Evolutionary conservation across 2,329 filamentous ascomycete species (phyloP), one percentile per base, ranked within the genome.

Genomic region (Colletotrichum sojae): DNA sequence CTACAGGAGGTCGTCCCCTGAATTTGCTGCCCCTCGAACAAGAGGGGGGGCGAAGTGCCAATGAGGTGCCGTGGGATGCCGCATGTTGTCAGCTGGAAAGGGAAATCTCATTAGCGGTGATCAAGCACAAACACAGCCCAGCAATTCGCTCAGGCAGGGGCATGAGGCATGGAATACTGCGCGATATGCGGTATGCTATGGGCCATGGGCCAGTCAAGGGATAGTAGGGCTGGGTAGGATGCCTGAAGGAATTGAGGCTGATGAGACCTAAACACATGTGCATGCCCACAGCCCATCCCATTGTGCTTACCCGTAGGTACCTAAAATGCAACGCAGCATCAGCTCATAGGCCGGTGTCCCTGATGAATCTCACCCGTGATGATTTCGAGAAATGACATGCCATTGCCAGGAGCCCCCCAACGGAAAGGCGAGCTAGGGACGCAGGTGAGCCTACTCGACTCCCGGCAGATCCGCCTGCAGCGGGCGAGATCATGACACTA

Each of bases 401-500:
- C 53, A 53, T n/a, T 52, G 31, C 59, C 59, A 53, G 36, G 27
- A 56, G 9, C 27, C 63, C 63, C 48, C 65, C 46, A 58, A 68
- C 54, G 48, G 46, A 59, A 18, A 43, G n/a, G 18, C 18, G 40
- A n/a, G 25, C 51, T 40, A 63, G 20, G 18, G 40, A 58, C 58
- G 65, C 64, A 52, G 43, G 58, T 62, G 45, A 56, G 64, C 52
- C 52, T 25, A 53, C 46, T n/a, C 46, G 54, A 65, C 60, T 65
- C 54, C 65, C 65, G 65, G 65, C 39, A 64, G 65, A 68, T 68
- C 65, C 54, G 65, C 31, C 60, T 67, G 57, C 64, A 54, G 60
- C 40, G 36, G 46, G 52, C 40, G 27, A 56, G 18, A 43, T 36
- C 10, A 20, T 10, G 56, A 43, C 15, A 25, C 22, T 6, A 20